phyloP scores from a whole-genome alignment of 2,329 filamentous ascomycete species.

The Microthyrium microscopicum region DNA sequence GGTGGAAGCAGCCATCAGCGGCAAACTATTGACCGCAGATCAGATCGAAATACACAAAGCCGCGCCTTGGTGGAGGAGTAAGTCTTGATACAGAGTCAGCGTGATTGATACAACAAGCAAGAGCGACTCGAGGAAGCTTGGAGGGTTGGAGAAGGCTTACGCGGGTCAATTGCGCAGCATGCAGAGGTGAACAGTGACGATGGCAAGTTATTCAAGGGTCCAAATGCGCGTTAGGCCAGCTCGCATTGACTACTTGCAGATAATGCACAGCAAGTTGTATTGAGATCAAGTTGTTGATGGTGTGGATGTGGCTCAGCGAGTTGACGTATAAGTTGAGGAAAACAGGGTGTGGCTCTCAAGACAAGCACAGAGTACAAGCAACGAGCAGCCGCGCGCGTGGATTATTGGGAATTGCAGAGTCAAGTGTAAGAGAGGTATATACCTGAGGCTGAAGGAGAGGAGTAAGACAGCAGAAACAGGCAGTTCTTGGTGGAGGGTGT shows the following conservation, averaged over 20 bases:
- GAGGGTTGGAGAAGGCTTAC: background rate
- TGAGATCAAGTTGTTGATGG: background rate
- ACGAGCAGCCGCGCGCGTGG: too few species aligned
- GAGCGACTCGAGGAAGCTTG: background rate
- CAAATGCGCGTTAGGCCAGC: too few species aligned
- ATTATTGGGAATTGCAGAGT: too few species aligned
- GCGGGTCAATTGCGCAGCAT: background rate
- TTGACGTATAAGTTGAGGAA: too few species aligned
- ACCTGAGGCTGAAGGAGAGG: too few species aligned
- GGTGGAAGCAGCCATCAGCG: background rate
- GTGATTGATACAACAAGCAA: background rate
- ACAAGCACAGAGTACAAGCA: too few species aligned
- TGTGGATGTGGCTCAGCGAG: background rate
- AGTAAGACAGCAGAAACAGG: too few species aligned
- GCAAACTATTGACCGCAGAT: background rate
- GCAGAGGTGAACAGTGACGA: background rate
- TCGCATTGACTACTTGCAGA: too few species aligned
- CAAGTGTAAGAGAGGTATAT: too few species aligned
- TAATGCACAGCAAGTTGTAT: background rate
- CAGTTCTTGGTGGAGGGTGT: too few species aligned
- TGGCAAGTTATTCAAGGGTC: background rate
- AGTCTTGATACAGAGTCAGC: background rate
- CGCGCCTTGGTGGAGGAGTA: background rate
- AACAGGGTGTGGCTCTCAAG: too few species aligned
- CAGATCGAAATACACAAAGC: constrained; percentile 1